Conservation (phyloP, 352 stramenopile genomes). For the Phytophthora litchii region DNA sequence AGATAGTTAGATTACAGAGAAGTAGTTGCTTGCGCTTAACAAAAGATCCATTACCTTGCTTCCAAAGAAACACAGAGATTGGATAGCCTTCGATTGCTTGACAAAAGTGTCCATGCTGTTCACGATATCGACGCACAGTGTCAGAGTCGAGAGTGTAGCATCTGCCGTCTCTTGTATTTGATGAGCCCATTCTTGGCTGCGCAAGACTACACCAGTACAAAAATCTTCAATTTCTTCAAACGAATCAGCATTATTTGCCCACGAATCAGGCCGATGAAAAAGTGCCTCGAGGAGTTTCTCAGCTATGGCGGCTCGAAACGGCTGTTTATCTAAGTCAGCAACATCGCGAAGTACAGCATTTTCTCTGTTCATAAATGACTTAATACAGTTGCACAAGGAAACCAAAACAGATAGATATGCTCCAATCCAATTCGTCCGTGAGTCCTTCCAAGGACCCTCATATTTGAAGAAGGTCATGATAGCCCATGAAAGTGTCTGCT, state of each 20-base stretch:
- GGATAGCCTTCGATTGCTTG: constrained; percentile 22
- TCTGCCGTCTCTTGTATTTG: constrained; percentile 31
- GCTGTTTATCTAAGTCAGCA: constrained; percentile 26
- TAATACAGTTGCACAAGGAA: constrained; percentile 37
- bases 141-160: constrained; percentile 22
- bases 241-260: constrained; percentile 12
- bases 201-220: constrained; percentile 24
- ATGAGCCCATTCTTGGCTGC: constrained; percentile 21
- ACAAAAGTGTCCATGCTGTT: constrained; percentile 21
- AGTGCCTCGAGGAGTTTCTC: constrained; percentile 32
- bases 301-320: constrained; percentile 25
- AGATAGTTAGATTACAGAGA: constrained; percentile 7
- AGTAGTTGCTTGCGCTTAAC: not conserved
- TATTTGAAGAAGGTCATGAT: constrained; percentile 42
- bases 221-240: constrained; percentile 37
- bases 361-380: constrained; percentile 14
- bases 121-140: constrained; percentile 16
- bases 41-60: constrained; percentile 39
- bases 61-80: constrained; percentile 27
- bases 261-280: constrained; percentile 17
- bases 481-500: constrained; percentile 43
- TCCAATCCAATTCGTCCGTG: constrained; percentile 19
- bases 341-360: constrained; percentile 20
- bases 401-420: constrained; percentile 34
- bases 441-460: constrained; percentile 29